These are phyloP conservation scores for Paracamarosporium sp. DNA, from an alignment of 2,329 filamentous ascomycete genomes.

Conservation along the genomic window DNA sequence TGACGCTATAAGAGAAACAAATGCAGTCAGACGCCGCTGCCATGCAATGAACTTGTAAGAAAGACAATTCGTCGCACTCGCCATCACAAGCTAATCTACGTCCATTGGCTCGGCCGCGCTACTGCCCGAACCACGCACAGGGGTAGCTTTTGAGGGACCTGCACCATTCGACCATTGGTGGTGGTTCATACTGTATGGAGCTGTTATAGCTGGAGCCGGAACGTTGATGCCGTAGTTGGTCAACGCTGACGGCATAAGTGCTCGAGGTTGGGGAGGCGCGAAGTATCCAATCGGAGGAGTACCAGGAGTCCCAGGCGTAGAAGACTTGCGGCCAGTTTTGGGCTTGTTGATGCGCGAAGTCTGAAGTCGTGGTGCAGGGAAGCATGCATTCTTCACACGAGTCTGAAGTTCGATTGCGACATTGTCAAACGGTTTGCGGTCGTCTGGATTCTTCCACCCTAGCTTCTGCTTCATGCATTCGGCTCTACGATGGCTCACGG, in stretches of 20 bases:
- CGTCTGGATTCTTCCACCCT: constrained; percentile 40
- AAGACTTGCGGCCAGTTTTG: constrained; percentile 28
- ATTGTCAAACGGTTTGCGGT: constrained; percentile 44
- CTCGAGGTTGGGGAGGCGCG: constrained; percentile 22
- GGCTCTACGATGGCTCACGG: constrained; percentile 45
- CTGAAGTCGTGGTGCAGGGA: constrained; percentile 33
- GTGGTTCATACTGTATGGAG: constrained; percentile 5
- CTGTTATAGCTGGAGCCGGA: constrained; percentile 12
- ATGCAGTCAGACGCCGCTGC: constrained; percentile 1
- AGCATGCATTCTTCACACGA: constrained; percentile 44
- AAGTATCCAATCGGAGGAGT: constrained; percentile 16
- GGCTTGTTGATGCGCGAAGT: constrained; percentile 18
- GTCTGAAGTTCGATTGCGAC: constrained; percentile 43
- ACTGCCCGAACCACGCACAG: constrained; percentile 9
- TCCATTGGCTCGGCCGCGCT: constrained; percentile 28
- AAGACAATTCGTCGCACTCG: not conserved
- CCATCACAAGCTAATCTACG: constrained; percentile 13
- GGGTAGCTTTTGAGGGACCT: not conserved
- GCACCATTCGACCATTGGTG: constrained; percentile 8
- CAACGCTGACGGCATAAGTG: not conserved
- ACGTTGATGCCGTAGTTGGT: not conserved
- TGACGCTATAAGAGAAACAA: not conserved
- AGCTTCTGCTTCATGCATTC: constrained; percentile 48
- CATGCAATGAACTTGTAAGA: constrained; percentile 3
- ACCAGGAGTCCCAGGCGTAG: constrained; percentile 23